Evolutionary conservation across 805 yeast genomes (phyloP), one percentile per base, ranked within the genome.

Genomic region (Ogataea pignaliae): DNA sequence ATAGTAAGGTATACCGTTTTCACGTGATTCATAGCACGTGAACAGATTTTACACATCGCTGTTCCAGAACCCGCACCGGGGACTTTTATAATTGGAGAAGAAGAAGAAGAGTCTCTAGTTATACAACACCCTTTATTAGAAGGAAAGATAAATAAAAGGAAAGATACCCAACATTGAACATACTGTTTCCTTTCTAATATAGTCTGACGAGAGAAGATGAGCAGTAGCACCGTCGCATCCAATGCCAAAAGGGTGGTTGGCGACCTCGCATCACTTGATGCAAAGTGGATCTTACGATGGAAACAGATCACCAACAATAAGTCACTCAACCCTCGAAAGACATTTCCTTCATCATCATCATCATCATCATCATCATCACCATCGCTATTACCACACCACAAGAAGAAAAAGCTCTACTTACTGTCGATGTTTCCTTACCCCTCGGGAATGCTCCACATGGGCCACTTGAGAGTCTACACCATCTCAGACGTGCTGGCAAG

Each of bases 341-440:
- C 46, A 11, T 40, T 51, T 3, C 29, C 35, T 3, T n/a, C 21
- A n/a, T n/a, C n/a, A n/a, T n/a, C n/a, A n/a, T n/a, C n/a, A n/a
- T n/a, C n/a, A n/a, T n/a, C n/a, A n/a, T n/a, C n/a, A n/a, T n/a
- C n/a, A n/a, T n/a, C n/a, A n/a, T n/a, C n/a, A n/a, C n/a, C n/a
- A n/a, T n/a, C n/a, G n/a, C n/a, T n/a, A n/a, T n/a, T n/a, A n/a
- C n/a, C n/a, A n/a, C 16, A 37, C n/a, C 12, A 21, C 11, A 18
- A n/a, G n/a, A 44, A 46, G 12, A 57, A 47, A 37, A 65, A 68
- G 43, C 79, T 77, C 59, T 91, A 83, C 62, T 77, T 85, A 26
- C 69, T 93, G 29, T 74, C 95, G 0, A 87, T 86, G 96, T 91
- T 93, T 59, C 99, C 99, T 1, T 93, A 93, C 56, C 99, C 99